Evolutionary conservation across 1,284 basidiomycete species (phyloP), one percentile per base, ranked within the genome.

Genomic region (Golubevia sp.): DNA sequence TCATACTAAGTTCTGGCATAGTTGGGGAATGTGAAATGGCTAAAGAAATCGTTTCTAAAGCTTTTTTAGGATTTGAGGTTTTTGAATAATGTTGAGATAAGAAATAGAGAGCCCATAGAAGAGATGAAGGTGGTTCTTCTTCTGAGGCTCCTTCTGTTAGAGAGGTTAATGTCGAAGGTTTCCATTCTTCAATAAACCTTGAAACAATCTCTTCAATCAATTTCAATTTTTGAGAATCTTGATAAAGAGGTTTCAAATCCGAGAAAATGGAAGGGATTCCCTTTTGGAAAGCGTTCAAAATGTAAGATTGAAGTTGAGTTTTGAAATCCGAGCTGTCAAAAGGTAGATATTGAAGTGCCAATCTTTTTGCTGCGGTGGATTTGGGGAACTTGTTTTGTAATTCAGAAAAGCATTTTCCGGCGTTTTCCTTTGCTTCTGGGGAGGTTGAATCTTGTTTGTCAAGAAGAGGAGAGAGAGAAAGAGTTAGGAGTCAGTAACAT

Each of bases 41-140:
- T 0, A 84, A 72, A 27, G 90, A 87, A 26, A 98, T 86, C 20
- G 92, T 85, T 20, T 87, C 84, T 13, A 98, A 85, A 0, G 96
- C 90, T 55, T 87, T 86, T 2, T 84, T 70, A 55, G 84, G 77
- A 25, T 84, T 73, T 6, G 84, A 84, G 25, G 73, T 77, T 88
- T 73, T 68, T 0, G 93, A 91, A 76, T 96, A 88, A 84, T 97
- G 94, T 70, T 97, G 93, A 0, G 93, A 91, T 54, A 97, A 90
- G 87, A 91, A 97, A 86, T 97, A 98, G 59, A 98, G 88, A 3
- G 91, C 90, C 96, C 97, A 99, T 21, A 99, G 88, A 73, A 96
- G 92, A 6, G 90, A 90, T 1, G 93, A 91, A 0, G 96, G 94
- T 24, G 93, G 90, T 49, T 88, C 85, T 5, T 52, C 85, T 68